A percentile compares a stretch with the other conserved stretches of the same genome.
phyloP scores from a whole-genome alignment of 352 stramenopile species.

The Pythium sp. region DNA sequence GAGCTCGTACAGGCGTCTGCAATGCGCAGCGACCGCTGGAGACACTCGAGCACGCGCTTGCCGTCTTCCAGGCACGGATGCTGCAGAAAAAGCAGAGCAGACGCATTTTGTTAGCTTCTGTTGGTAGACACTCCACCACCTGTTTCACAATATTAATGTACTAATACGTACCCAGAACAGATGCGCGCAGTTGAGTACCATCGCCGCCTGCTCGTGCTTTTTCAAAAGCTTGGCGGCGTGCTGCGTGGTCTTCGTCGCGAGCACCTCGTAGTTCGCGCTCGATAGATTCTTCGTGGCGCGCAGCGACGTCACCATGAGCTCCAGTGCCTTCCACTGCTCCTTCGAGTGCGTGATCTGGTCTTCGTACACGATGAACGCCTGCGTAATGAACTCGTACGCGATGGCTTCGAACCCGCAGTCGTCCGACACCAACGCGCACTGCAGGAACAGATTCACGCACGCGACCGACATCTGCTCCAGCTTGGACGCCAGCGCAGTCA shows the following conservation, averaged over 20 bases:
- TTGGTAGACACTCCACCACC: background rate
- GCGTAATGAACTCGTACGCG: slow-evolving; percentile 95
- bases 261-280: slow-evolving; percentile 90
- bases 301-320: slow-evolving; percentile 89
- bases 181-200: slow-evolving; percentile 94
- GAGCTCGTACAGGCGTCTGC: slow-evolving; percentile 83
- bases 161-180: slow-evolving; percentile 90
- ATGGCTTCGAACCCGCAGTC: slow-evolving; percentile 86
- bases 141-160: no score
- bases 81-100: slow-evolving; percentile 22
- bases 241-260: slow-evolving; percentile 97
- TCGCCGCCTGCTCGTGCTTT: slow-evolving; percentile 95
- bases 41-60: slow-evolving; percentile 95
- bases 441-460: slow-evolving; percentile 93
- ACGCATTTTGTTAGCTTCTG: background rate
- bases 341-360: slow-evolving; percentile 92
- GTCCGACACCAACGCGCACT: slow-evolving; percentile 91
- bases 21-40: slow-evolving; percentile 96
- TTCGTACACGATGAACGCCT: slow-evolving; percentile 97
- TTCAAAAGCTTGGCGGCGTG: slow-evolving; percentile 96
- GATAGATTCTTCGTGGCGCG: slow-evolving; percentile 78
- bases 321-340: slow-evolving; percentile 88
- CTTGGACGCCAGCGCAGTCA: slow-evolving; percentile 89
- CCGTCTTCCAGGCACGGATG: slow-evolving; percentile 86
- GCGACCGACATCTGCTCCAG: slow-evolving; percentile 66